phyloP scores from a whole-genome alignment of 148 eudicot genomes.

The Amaranthus palmeri region DNA sequence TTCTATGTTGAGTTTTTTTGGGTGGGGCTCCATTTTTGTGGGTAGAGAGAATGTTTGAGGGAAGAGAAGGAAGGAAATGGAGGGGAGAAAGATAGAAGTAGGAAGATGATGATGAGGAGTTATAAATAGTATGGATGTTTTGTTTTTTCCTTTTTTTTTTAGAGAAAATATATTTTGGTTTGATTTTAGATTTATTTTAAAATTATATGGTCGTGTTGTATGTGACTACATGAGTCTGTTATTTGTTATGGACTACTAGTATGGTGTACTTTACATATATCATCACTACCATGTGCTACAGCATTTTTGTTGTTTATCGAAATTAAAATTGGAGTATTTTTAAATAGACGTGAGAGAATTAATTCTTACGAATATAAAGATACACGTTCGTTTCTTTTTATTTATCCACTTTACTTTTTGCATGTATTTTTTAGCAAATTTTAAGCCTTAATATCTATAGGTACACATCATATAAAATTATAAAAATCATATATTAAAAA shows the following conservation, averaged over 20 bases:
- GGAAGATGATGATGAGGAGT: neutral
- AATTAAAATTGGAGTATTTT: too few species aligned
- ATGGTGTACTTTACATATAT: neutral
- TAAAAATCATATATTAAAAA: too few species aligned
- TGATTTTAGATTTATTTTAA: neutral
- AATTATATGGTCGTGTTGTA: neutral
- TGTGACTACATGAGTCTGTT: neutral
- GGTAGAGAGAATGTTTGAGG: conserved; percentile 7
- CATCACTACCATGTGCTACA: neutral
- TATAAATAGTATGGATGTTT: conserved; percentile 23
- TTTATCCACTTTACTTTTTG: too few species aligned
- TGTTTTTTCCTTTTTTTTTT: neutral
- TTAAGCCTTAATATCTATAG: too few species aligned
- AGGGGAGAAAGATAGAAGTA: neutral
- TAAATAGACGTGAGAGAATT: too few species aligned
- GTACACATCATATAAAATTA: too few species aligned
- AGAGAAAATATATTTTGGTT: neutral
- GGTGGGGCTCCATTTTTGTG: neutral
- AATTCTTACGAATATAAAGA: too few species aligned
- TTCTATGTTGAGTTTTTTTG: conserved; percentile 35
- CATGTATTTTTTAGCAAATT: too few species aligned
- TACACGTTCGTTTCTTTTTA: too few species aligned
- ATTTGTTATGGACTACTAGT: neutral
- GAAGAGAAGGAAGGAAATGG: conserved; percentile 4
- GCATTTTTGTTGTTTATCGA: too few species aligned